Evolutionary conservation across 2,329 filamentous ascomycete species (phyloP).

Genomic region (Chalara sp.): DNA sequence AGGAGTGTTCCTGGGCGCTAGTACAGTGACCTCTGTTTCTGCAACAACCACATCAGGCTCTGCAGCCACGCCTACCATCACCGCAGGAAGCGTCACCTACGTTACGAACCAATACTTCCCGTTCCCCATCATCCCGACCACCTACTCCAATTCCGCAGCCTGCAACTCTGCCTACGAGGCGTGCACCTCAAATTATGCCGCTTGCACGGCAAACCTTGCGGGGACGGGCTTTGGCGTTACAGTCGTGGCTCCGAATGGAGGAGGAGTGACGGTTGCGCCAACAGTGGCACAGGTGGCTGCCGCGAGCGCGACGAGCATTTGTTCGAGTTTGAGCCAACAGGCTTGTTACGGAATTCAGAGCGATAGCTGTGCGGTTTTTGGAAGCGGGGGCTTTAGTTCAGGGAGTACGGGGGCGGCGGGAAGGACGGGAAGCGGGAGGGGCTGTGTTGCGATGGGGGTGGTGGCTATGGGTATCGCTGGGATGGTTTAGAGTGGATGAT

Average conservation of each 20-base stretch:
- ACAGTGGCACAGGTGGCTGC: constrained; percentile 32
- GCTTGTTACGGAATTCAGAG: constrained; percentile 37
- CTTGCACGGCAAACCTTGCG: constrained; percentile 44
- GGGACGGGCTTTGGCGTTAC: constrained; percentile 44
- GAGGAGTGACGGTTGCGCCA: constrained; percentile 44
- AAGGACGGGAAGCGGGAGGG: constrained; percentile 1
- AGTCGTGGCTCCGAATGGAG: constrained; percentile 46
- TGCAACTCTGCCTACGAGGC: constrained; percentile 45
- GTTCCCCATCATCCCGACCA: constrained; percentile 49
- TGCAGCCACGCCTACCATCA: constrained; percentile 11
- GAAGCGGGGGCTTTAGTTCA: constrained; percentile 2
- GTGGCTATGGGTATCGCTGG: background rate
- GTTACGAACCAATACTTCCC: constrained; percentile 53
- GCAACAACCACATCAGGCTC: constrained; percentile 9
- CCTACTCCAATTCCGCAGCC: constrained; percentile 42
- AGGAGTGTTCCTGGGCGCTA: constrained; percentile 6
- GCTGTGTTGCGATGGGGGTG: background rate
- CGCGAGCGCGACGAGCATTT: constrained; percentile 45
- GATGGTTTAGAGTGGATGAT: background rate
- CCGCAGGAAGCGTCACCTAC: constrained; percentile 37
- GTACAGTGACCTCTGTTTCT: constrained; percentile 3
- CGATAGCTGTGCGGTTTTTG: constrained; percentile 23
- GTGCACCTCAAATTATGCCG: constrained; percentile 47
- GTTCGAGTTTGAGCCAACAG: constrained; percentile 45
- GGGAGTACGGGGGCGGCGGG: background rate